A percentile compares a stretch with the other conserved stretches of the same genome.
Conservation (phyloP, 495 filamentous ascomycete genomes). For the Chaetomium cochliodes region DNA sequence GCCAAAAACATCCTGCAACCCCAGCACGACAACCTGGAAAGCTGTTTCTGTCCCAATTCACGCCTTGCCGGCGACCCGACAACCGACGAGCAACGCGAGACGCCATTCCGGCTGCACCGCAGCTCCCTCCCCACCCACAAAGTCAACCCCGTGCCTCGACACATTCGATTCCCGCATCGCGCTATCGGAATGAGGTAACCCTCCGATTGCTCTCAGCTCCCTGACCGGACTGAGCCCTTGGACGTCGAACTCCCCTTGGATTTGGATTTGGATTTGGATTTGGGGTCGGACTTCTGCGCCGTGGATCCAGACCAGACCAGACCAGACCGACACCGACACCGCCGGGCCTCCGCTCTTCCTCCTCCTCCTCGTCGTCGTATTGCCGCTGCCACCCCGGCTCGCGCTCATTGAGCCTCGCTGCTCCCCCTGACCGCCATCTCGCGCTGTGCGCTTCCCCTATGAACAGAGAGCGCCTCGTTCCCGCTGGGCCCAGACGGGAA, state of each 20-base stretch:
- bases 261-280: no score
- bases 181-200: constrained; percentile 53
- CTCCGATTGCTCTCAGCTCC: constrained; percentile 51
- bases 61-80: constrained; percentile 24
- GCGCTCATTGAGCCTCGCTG: constrained; percentile 10
- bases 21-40: constrained; percentile 11
- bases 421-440: constrained; percentile 14
- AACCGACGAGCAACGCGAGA: constrained; percentile 17
- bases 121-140: neutral
- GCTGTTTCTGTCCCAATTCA: constrained; percentile 12
- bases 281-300: constrained; percentile 22
- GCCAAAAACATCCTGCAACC: constrained; percentile 26
- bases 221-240: constrained; percentile 51
- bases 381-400: constrained; percentile 9
- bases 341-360: neutral
- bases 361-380: neutral
- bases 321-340: neutral
- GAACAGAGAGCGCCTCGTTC: constrained; percentile 54
- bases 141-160: constrained; percentile 16
- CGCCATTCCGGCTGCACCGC: constrained; percentile 13
- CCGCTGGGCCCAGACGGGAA: constrained; percentile 56
- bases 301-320: constrained; percentile 3
- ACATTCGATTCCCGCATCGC: constrained; percentile 27
- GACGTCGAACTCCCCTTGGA: constrained; percentile 17
- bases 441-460: constrained; percentile 38